Evolutionary conservation across 2,329 filamentous ascomycete genomes (phyloP).

Genomic region (Penicillium occitanis): DNA sequence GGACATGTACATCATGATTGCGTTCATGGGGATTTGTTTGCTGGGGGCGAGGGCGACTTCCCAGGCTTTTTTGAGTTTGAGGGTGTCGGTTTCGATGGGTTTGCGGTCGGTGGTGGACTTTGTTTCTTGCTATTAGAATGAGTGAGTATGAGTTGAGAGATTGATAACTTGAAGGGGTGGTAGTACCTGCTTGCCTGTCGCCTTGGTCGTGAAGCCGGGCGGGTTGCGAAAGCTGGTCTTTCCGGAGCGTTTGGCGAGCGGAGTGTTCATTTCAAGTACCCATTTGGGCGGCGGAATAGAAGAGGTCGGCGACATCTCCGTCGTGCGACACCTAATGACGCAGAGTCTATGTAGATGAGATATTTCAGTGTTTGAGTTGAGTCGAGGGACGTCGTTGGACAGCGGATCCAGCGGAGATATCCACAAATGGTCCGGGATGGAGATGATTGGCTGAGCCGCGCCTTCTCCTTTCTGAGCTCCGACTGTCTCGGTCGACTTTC

Average conservation of each 20-base stretch:
- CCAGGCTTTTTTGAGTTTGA: constrained; percentile 99
- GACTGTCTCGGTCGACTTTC: background rate
- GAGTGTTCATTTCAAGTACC: constrained; percentile 75
- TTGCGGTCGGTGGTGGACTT: constrained; percentile 58
- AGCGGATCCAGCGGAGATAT: constrained; percentile 8
- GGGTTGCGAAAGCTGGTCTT: constrained; percentile 73
- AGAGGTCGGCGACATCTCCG: constrained; percentile 28
- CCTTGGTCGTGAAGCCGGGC: constrained; percentile 67
- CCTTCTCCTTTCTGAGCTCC: constrained; percentile 11
- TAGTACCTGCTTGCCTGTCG: constrained; percentile 58
- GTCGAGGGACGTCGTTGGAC: background rate
- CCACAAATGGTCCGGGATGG: background rate
- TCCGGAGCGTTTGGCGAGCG: constrained; percentile 67
- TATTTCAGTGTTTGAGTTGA: background rate
- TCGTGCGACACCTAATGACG: background rate
- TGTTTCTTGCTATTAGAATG: background rate
- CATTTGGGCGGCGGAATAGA: constrained; percentile 66
- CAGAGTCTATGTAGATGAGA: background rate
- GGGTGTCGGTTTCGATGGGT: constrained; percentile 82
- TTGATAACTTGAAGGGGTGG: background rate
- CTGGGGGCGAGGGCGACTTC: constrained; percentile 90
- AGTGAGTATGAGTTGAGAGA: background rate
- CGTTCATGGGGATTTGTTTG: constrained; percentile 96
- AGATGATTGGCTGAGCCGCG: background rate
- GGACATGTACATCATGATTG: constrained; percentile 99